Evolutionary conservation across 2,329 filamentous ascomycete genomes (phyloP).

Genomic region (Lecanoromycetidae sp.): DNA sequence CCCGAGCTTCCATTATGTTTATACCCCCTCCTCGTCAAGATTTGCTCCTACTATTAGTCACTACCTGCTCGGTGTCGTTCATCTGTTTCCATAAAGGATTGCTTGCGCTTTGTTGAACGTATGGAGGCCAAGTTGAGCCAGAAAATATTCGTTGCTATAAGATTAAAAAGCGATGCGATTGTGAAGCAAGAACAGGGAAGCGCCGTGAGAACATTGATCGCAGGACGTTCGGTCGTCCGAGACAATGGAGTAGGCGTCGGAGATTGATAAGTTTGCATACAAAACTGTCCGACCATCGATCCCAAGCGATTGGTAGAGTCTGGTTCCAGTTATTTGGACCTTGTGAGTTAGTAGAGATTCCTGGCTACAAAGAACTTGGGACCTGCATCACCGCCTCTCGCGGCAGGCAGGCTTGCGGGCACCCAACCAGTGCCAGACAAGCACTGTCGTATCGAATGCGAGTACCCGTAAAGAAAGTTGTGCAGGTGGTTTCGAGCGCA

Average conservation of each 20-base stretch:
- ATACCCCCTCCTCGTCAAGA: not conserved
- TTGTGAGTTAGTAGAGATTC: not conserved
- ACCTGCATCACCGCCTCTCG: not conserved
- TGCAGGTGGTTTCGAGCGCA: conserved; percentile 5
- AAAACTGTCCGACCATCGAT: not conserved
- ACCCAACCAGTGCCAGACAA: not conserved
- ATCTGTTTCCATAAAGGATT: too few relatives aligned
- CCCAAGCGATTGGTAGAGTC: not conserved
- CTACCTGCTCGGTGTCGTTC: not conserved
- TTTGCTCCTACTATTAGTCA: too few relatives aligned
- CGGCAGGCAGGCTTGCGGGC: not conserved
- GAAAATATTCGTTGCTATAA: too few relatives aligned
- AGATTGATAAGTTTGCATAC: conserved; percentile 2
- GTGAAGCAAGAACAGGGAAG: not conserved
- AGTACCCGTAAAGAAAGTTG: not conserved
- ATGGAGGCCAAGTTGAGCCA: too few relatives aligned
- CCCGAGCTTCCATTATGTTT: conserved; percentile 13
- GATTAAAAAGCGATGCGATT: not conserved
- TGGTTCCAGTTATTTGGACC: not conserved
- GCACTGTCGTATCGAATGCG: not conserved
- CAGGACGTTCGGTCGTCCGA: not conserved
- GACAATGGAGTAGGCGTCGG: not conserved
- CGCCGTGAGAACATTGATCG: conserved; percentile 3
- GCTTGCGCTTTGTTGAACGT: too few relatives aligned
- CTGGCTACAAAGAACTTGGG: not conserved